Evolutionary conservation across 352 stramenopile species (phyloP), one percentile per base, ranked within the genome.

Genomic region (Globisporangium radiosum): DNA sequence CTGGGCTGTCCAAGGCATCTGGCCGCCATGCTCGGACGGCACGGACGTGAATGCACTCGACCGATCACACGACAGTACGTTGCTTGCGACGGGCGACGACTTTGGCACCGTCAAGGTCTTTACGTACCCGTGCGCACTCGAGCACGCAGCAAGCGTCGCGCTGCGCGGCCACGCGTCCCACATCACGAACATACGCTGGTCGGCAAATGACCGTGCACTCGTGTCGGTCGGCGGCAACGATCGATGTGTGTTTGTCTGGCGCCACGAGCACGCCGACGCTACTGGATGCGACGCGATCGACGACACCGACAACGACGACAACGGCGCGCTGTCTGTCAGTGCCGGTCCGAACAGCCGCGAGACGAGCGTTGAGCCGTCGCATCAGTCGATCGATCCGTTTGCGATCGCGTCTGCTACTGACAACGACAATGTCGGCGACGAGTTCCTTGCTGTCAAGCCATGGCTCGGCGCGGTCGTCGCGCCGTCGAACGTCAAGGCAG

Each of bases 1-100:
- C 1, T 98, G 94, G 94, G 65, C 78, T 4, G 90, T 96, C 5
- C 93, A 98, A 66, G 95, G 95, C 14, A 92, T 94, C 25, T 94
- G 85, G 85, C 80, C 88, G 55, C 62, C 75, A 52, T 64, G 76
- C 43, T 85, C 70, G 19, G 85, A 94, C 57, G 85, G 84, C 13
- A 94, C 80, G 0, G 88, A 96, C 60, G 70, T 96, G 15, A 96
- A 95, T 48, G 62, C 78, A 5, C 71, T 92, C 0, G 78, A 88
- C 56, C 72, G 81, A 19, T 85, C 81, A 4, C 82, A 81, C 36
- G 79, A 90, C 39, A 71, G 78, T 7, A 77, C 71, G 13, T 61
- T 85, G 3, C 47, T 97, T 15, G 83, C 69, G 5, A 93, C 83
- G 0, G 90, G 85, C 0, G 89, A 96, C 56, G 88, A 97, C 60